phyloP scores from a whole-genome alignment of 306 rosid species.

The Herpetospermum pedunculosum region DNA sequence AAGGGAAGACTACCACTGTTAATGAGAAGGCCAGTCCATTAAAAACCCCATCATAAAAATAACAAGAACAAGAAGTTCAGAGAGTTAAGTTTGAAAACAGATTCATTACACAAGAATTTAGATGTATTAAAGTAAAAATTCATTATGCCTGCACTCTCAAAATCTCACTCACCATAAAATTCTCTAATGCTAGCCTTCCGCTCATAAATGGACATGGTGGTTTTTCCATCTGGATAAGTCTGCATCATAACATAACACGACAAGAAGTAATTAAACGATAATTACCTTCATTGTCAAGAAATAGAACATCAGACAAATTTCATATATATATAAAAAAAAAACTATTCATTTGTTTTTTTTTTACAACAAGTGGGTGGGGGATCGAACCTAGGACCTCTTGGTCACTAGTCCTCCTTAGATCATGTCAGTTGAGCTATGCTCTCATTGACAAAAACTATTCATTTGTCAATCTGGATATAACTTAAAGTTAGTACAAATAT shows the following conservation, averaged over 20 bases:
- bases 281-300: conserved; percentile 7
- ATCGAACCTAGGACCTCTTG: too few species aligned
- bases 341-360: too few species aligned
- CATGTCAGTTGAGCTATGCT: too few species aligned
- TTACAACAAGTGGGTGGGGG: too few species aligned
- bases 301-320: neutral
- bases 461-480: neutral
- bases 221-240: conserved; percentile 77
- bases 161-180: conserved; percentile 58
- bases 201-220: conserved; percentile 68
- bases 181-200: conserved; percentile 77
- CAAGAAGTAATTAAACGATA: conserved; percentile 3
- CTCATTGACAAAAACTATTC: too few species aligned
- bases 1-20: conserved; percentile 77
- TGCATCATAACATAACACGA: conserved; percentile 29
- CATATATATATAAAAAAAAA: too few species aligned
- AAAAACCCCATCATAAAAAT: neutral
- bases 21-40: neutral
- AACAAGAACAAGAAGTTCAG: neutral
- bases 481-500: neutral
- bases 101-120: neutral
- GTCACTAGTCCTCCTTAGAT: too few species aligned
- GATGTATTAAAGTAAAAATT: neutral
- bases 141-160: neutral
- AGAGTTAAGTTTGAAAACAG: neutral